Percentiles rank a stretch among this genome's conserved stretches.
These are phyloP conservation scores for Vickermania ingenoplastis DNA, from an alignment of 208 protist genomes.

Conservation along the genomic window DNA sequence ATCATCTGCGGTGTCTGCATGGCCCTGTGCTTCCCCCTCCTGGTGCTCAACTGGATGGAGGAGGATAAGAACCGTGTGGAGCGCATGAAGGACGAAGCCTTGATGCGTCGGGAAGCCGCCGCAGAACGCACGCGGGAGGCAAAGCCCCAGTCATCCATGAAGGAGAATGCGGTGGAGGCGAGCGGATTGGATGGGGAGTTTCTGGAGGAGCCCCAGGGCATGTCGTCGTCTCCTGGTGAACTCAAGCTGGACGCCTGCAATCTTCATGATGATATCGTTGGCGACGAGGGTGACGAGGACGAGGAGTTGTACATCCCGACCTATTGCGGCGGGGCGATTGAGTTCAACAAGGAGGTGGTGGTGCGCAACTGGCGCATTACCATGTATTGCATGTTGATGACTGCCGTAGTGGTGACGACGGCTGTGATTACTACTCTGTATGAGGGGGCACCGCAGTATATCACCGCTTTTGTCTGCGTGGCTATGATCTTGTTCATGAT, in stretches of 20 bases:
- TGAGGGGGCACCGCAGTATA: slow-evolving; percentile 6
- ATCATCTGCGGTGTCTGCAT: slow-evolving; percentile 46
- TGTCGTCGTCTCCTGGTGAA: no score
- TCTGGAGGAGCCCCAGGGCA: background rate
- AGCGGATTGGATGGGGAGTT: slow-evolving; percentile 1
- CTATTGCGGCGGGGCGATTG: slow-evolving; percentile 34
- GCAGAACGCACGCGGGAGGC: background rate
- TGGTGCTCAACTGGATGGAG: slow-evolving; percentile 57
- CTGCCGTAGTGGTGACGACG: slow-evolving; percentile 30
- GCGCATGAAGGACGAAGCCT: slow-evolving; percentile 21
- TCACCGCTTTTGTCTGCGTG: background rate
- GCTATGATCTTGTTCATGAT: slow-evolving; percentile 14
- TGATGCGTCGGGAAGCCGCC: background rate
- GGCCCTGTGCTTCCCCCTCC: slow-evolving; percentile 36
- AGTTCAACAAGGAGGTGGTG: slow-evolving; percentile 53
- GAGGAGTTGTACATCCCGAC: slow-evolving; percentile 1
- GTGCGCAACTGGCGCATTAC: slow-evolving; percentile 37
- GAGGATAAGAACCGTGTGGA: slow-evolving; percentile 52
- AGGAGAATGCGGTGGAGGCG: background rate
- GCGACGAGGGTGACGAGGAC: slow-evolving; percentile 1
- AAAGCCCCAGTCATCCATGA: slow-evolving; percentile 4
- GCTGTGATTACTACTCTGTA: slow-evolving; percentile 29
- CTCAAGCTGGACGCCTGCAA: no score
- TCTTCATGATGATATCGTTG: background rate
- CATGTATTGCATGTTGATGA: slow-evolving; percentile 40